Conservation (phyloP, 768 basidiomycete genomes). For the Royoungia palumana region DNA sequence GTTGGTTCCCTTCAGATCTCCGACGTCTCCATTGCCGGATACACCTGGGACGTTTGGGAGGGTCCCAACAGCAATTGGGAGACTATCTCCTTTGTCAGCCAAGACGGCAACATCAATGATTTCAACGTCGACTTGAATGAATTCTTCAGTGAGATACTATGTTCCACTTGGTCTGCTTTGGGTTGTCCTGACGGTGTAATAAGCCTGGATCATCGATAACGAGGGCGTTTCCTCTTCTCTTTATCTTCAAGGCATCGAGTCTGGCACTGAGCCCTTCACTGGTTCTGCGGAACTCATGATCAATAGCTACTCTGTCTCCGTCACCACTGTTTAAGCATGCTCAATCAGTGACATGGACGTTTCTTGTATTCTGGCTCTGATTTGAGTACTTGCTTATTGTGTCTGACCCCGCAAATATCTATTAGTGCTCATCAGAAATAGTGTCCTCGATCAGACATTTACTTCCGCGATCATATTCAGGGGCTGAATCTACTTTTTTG, state of each 20-base stretch:
- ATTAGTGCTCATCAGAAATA: no score
- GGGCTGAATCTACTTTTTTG: constrained; percentile 9
- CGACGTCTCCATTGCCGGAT: constrained; percentile 41
- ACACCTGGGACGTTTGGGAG: constrained; percentile 56
- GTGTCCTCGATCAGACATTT: no score
- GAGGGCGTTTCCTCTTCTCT: constrained; percentile 48
- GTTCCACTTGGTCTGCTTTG: not conserved
- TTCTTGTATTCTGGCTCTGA: not conserved
- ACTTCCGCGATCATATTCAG: constrained; percentile 5
- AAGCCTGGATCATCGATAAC: constrained; percentile 45
- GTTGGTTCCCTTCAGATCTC: constrained; percentile 47
- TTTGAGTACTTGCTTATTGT: not conserved
- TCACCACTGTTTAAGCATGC: constrained; percentile 16
- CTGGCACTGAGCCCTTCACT: constrained; percentile 54
- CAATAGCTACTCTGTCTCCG: constrained; percentile 38
- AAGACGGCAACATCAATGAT: constrained; percentile 43
- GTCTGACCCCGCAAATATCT: not conserved
- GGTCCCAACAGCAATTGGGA: constrained; percentile 55
- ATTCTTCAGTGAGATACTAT: constrained; percentile 46
- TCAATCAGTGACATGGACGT: not conserved
- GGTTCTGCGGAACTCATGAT: constrained; percentile 48
- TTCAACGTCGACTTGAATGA: constrained; percentile 52
- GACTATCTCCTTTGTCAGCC: constrained; percentile 53
- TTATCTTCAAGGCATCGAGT: constrained; percentile 52
- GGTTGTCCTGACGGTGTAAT: not conserved